Evolutionary conservation across 2,329 filamentous ascomycete species (phyloP).

Genomic region (Cladorrhinum sp.): DNA sequence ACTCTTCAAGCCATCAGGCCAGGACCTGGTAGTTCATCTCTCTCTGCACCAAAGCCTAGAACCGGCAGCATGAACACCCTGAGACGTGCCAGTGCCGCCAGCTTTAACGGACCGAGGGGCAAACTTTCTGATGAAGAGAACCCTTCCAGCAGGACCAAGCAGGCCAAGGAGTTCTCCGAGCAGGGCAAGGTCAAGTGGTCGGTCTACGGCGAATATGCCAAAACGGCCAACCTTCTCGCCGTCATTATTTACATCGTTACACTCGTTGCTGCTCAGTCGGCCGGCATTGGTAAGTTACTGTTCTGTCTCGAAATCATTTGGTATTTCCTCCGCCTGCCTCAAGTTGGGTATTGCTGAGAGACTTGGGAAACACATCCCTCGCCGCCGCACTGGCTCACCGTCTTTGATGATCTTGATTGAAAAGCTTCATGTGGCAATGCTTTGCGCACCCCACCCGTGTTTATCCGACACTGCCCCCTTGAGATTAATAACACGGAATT

Average conservation of each 20-base stretch:
- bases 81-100: conserved; percentile 85
- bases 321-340: conserved; percentile 21
- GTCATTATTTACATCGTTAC: conserved; percentile 76
- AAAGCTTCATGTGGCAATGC: not conserved
- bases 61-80: conserved; percentile 75
- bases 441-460: not conserved
- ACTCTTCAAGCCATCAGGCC: conserved; percentile 72
- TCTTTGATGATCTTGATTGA: not conserved
- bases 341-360: conserved; percentile 8
- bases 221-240: conserved; percentile 83
- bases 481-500: not conserved
- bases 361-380: not conserved
- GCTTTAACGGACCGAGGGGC: conserved; percentile 80
- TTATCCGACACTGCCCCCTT: not conserved
- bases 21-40: conserved; percentile 32
- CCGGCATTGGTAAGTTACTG: conserved; percentile 66
- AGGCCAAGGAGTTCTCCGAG: conserved; percentile 82
- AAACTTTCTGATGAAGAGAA: conserved; percentile 84
- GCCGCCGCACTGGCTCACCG: not conserved
- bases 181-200: conserved; percentile 98
- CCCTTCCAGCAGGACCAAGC: conserved; percentile 70
- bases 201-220: conserved; percentile 92
- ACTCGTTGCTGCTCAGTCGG: conserved; percentile 75
- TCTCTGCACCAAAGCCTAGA: conserved; percentile 50
- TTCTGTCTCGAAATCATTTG: not conserved